Conservation (phyloP, 768 basidiomycete genomes). For the Trametes punicea region DNA sequence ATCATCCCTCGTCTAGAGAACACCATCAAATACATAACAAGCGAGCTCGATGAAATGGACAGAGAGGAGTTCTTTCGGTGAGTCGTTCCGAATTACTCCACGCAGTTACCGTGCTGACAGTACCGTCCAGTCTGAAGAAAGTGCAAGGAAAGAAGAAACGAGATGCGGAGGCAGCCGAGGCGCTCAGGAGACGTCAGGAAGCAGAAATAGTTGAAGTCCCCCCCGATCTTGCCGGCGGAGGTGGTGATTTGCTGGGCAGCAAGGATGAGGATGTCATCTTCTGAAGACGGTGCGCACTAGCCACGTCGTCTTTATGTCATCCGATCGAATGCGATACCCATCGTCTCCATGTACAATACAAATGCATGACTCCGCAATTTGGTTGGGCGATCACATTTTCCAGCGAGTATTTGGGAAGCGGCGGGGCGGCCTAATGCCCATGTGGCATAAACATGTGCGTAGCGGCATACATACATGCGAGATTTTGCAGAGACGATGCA, state of each 20-base stretch:
- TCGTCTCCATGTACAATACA: conserved; percentile 19
- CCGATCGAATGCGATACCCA: conserved; percentile 18
- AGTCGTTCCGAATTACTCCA: conserved; percentile 19
- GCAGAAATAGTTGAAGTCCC: conserved; percentile 22
- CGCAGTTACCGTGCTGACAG: background rate
- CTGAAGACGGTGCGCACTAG: conserved; percentile 35
- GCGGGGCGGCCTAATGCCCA: conserved; percentile 29
- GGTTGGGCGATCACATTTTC: background rate
- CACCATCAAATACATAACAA: conserved; percentile 96
- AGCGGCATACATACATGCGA: conserved; percentile 63
- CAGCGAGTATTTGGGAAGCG: conserved; percentile 5
- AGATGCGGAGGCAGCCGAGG: conserved; percentile 44
- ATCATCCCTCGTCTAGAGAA: conserved; percentile 94
- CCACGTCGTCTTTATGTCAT: background rate
- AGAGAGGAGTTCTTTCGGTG: conserved; percentile 91
- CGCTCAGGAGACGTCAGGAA: conserved; percentile 15
- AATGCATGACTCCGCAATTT: conserved; percentile 7
- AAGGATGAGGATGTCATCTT: conserved; percentile 96
- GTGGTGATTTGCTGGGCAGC: conserved; percentile 69
- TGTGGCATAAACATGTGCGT: conserved; percentile 55
- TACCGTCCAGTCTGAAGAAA: conserved; percentile 73
- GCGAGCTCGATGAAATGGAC: conserved; percentile 99
- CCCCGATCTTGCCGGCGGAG: conserved; percentile 34
- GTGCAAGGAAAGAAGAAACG: conserved; percentile 97
- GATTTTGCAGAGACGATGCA: conserved; percentile 45